These are phyloP conservation scores for Trametes polyzona DNA, from an alignment of 1,284 basidiomycete genomes.

Conservation along the genomic window DNA sequence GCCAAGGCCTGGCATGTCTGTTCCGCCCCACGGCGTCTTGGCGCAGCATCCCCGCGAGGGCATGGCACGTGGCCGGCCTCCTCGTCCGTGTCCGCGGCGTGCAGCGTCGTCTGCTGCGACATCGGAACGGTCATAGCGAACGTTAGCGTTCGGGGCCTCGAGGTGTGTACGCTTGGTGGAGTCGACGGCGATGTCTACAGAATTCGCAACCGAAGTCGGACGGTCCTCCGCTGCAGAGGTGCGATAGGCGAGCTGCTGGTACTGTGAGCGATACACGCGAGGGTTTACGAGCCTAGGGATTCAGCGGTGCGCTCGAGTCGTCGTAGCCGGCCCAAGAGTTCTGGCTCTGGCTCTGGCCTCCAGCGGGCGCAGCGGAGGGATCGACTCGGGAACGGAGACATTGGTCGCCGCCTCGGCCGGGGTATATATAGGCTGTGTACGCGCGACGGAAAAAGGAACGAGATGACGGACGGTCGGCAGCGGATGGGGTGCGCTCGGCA, in stretches of 20 bases:
- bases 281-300: too few species aligned
- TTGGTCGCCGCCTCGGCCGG: neutral
- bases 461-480: neutral
- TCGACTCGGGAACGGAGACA: neutral
- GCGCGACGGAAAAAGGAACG: neutral
- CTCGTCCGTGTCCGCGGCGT: slow-evolving; percentile 18
- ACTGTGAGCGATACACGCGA: too few species aligned
- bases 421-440: slow-evolving; percentile 4
- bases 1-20: neutral
- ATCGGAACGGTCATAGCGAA: slow-evolving; percentile 16
- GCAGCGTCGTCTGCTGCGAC: slow-evolving; percentile 23
- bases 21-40: neutral
- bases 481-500: neutral
- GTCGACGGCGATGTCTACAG: neutral
- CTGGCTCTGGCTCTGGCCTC: too few species aligned
- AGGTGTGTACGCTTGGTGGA: neutral
- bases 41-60: neutral
- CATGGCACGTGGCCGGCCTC: neutral
- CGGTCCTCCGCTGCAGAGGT: too few species aligned
- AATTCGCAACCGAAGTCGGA: neutral
- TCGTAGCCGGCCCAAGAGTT: too few species aligned
- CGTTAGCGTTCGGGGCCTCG: neutral
- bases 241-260: too few species aligned
- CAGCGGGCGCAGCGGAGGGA: too few species aligned
- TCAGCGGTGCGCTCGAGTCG: too few species aligned